Base-by-base conservation (phyloP, 768 basidiomycete species). In the Imleria badia region DNA sequence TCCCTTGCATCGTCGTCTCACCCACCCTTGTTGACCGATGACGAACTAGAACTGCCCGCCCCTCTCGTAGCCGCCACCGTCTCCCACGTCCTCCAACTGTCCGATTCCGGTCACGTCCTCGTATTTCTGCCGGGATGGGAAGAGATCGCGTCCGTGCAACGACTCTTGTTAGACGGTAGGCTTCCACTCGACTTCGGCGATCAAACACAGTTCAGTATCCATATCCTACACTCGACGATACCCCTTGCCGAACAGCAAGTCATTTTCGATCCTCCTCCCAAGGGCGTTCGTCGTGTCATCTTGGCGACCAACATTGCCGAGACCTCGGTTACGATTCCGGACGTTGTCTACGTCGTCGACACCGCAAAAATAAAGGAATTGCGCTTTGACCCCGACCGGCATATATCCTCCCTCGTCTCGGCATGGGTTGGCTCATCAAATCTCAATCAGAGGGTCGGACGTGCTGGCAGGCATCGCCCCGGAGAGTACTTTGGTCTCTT, bases 111-210 rank as follows among this genome's bases (percentile, higher is more conserved):
- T 3, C 92, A 95, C 65, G 86, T 94, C 41, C 79, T 96, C 44
- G 91, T 94, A 20, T 96, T 97, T 76, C 72, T 94, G 11, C 89
- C 92, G n/a, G 93, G 93, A 22, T 91, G 89, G 88, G 92, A 96
- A 23, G 94, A 96, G 62, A 97, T 98, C 48, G 77, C 79, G 47
- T 74, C 79, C 7, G 83, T 91, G 13, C 85, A 91, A 59, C 80
- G 82, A 54, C 72, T 78, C 22, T 75, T 95, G n/a, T 70, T 77
- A 45, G 74, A 76, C 13, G 77, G 78, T 1, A 61, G 67, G 6
- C 72, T 91, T 36, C 80, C 80, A 13, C 61, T 90, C 57, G 71
- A 84, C 60, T 88, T 96, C 69, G 71, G 69, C 52, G 80, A 91
- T 64, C 63, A 78, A 2, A 65, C 66, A 22, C 79, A 82, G 49